Evolutionary conservation across 306 rosid genomes (phyloP), one percentile per base, ranked within the genome.

Genomic region (Abrus pulchellus): DNA sequence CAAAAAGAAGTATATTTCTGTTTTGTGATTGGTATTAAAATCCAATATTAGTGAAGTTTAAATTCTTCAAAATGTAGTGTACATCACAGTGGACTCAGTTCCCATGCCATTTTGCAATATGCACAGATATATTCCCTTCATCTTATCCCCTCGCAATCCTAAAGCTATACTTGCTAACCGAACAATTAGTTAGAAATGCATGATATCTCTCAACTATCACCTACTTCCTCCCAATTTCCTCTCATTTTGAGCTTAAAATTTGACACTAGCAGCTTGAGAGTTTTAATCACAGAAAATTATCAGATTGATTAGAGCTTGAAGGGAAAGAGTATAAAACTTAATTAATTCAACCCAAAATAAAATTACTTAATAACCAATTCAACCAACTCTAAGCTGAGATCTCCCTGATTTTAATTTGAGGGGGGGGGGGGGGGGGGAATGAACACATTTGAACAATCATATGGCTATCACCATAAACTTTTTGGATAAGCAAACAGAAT

Each of bases 31-130:
- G 11, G 68, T 36, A 13, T 63, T 63, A 36, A 36, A 36, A 36
- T 64, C 29, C 1, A 0, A 36, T 12, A 38, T 38, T 38, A 64
- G 28, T n/a, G 32, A 48, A 64, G 49, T 38, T 38, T 0, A 64
- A 6, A 30, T 64, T 64, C 69, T 64, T 5, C 10, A 64, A 62
- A 36, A 63, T 62, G 69, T 4, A 63, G 69, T 36, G 32, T n/a
- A 38, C 49, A 38, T 7, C 0, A 62, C 10, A 9, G 33, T 10
- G 7, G 27, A 5, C 44, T 10, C 20, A 3, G 27, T 4, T 12
- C 47, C 28, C 33, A 11, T 12, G 10, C 47, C 10, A 62, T 34
- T 34, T 62, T 34, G 34, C 45, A 34, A 8, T 6, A 62, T 12
- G 40, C 30, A 59, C 41, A 28, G 8, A 28, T 28, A 57, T 29